phyloP scores from a whole-genome alignment of 257 asterid genomes.

The Avicennia marina region DNA sequence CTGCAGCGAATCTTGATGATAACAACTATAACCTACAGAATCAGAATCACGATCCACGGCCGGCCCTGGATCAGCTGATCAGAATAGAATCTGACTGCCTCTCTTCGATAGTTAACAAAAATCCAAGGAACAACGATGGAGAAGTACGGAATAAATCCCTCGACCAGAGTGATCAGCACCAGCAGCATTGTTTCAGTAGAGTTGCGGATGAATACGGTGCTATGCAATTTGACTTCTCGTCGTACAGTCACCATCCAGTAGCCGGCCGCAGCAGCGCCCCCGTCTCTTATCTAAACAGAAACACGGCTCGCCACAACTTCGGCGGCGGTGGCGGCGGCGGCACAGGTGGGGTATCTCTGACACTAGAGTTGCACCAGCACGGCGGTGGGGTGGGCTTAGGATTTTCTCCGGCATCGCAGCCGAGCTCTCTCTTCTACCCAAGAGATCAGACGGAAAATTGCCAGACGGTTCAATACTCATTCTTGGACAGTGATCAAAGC shows the following conservation, averaged over 20 bases:
- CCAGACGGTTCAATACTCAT: slow-evolving; percentile 58
- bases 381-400: slow-evolving; percentile 53
- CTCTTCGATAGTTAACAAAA: slow-evolving; percentile 47
- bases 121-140: slow-evolving; percentile 29
- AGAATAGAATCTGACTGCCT: slow-evolving; percentile 73
- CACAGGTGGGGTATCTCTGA: slow-evolving; percentile 63
- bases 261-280: slow-evolving; percentile 24
- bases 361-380: slow-evolving; percentile 68
- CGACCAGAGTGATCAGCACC: no score
- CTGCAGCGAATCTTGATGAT: background rate
- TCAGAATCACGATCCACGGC: slow-evolving; percentile 49
- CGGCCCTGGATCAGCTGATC: slow-evolving; percentile 47
- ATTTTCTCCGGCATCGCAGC: slow-evolving; percentile 40
- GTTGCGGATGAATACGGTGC: slow-evolving; percentile 28
- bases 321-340: slow-evolving; percentile 13
- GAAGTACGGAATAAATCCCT: no score
- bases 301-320: no score
- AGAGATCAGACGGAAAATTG: slow-evolving; percentile 71
- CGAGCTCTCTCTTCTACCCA: slow-evolving; percentile 42
- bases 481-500: slow-evolving; percentile 51
- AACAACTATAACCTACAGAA: background rate
- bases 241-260: no score
- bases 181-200: no score
- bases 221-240: slow-evolving; percentile 54
- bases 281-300: no score